Base-by-base conservation (phyloP, 2,329 filamentous ascomycete genomes). In the Macrophomina phaseolina region DNA sequence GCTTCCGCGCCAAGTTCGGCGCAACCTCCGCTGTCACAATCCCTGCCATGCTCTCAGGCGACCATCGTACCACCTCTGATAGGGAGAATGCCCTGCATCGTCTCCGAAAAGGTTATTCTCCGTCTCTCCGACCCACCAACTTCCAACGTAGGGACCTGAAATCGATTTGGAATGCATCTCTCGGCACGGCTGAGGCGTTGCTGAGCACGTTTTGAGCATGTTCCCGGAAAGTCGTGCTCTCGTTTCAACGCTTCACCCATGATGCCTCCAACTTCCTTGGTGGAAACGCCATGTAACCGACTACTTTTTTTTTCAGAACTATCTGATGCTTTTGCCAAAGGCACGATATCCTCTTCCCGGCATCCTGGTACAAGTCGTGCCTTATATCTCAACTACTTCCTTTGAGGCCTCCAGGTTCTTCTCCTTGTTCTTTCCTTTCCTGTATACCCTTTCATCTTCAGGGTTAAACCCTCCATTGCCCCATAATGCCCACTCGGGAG, bases 391-490 rank as follows among this genome's bases (percentile, higher is more conserved):
- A 28, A 67, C 46, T 2, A 67, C 16, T 8, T 46, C 11, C n/a
- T 62, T 66, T 42, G 36, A 11, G 1, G 45, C 53, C 18, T 45
- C 36, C 34, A 32, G 16, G 1, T n/a, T 23, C 32, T 67, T 66
- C 5, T 58, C 67, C 72, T 77, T 81, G 5, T 87, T 87, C 73
- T 89, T 89, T 1, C 94, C 93, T 81, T 97, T 97, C 71, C 90
- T 87, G 78, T 94, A 91, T 8, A 97, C 93, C 69, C 94, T 86
- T 77, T 91, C 87, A 79, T 98, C 95, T 58, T 91, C 85, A 0
- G 94, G 94, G 80, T 98, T 93, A 77, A 98, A 98, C 0, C 94
- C 95, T 1, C 94, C 94, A 70, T 94, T 92, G 0, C 94, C 95
- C 93, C 93, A 98, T 18, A 90, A 88, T 9, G 94, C 94, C 95